phyloP scores from a whole-genome alignment of 1,284 basidiomycete species.

The Mycena citricolor region DNA sequence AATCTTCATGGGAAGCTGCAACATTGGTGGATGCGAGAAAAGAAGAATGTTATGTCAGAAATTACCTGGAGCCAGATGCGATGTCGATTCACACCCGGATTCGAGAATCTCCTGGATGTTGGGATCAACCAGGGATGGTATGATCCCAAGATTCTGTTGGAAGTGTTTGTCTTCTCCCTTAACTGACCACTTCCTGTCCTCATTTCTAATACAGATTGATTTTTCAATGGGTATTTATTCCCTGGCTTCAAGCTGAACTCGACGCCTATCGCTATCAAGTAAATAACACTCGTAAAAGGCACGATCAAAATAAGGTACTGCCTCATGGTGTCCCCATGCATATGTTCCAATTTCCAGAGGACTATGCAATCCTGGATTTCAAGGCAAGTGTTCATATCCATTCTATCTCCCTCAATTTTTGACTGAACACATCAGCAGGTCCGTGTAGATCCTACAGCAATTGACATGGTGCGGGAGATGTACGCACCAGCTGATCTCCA shows the following conservation, averaged over 20 bases:
- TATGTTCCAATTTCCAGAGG: slow-evolving; percentile 3
- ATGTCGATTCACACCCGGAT: slow-evolving; percentile 28
- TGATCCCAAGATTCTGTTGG: slow-evolving; percentile 28
- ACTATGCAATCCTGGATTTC: slow-evolving; percentile 10
- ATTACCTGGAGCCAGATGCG: slow-evolving; percentile 28
- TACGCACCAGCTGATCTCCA: not conserved
- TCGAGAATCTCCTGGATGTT: slow-evolving; percentile 30
- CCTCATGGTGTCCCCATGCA: slow-evolving; percentile 31
- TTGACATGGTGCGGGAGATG: not conserved
- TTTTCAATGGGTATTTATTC: slow-evolving; percentile 38
- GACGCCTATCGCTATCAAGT: slow-evolving; percentile 26
- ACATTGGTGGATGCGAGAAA: slow-evolving; percentile 29
- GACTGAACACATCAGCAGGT: not conserved
- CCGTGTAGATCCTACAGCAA: not conserved
- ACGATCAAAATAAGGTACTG: slow-evolving; percentile 32
- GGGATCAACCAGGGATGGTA: slow-evolving; percentile 34
- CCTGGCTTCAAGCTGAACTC: slow-evolving; percentile 38
- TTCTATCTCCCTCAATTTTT: not conserved
- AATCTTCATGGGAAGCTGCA: slow-evolving; percentile 31
- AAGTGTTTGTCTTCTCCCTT: slow-evolving; percentile 28
- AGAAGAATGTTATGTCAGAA: slow-evolving; percentile 32
- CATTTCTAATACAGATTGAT: slow-evolving; percentile 28
- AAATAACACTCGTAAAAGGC: slow-evolving; percentile 28
- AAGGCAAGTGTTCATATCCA: slow-evolving; percentile 2
- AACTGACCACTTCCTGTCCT: not conserved